Percentiles rank a stretch among this genome's conserved stretches.
phyloP scores from a whole-genome alignment of 805 yeast genomes.

The Starmerella gropengiesseri region DNA sequence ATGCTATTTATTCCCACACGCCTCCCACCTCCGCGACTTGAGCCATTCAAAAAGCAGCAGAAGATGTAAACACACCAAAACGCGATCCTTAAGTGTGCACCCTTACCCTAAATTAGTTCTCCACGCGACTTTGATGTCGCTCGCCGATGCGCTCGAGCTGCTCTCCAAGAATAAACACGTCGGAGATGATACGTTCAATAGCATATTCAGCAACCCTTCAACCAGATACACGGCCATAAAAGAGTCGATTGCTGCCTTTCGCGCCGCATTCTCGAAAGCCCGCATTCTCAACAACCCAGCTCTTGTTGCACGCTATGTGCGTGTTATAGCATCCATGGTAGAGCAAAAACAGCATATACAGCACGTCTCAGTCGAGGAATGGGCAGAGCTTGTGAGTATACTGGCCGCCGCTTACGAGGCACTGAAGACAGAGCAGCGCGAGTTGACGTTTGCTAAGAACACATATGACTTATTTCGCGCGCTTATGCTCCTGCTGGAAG shows the following conservation, averaged over 20 bases:
- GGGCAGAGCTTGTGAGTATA: conserved; percentile 3
- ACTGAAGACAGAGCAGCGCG: background rate
- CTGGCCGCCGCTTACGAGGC: conserved; percentile 3
- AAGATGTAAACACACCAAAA: too few relatives aligned
- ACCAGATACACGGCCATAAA: background rate
- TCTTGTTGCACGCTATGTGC: conserved; percentile 9
- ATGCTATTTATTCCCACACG: too few relatives aligned
- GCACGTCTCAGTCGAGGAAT: conserved; percentile 9
- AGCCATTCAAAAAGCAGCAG: background rate
- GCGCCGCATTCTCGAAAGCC: background rate
- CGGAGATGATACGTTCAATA: background rate
- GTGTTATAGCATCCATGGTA: background rate
- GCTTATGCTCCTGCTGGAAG: background rate
- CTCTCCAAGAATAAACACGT: background rate
- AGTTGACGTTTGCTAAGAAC: background rate
- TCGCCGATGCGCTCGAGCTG: conserved; percentile 8
- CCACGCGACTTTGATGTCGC: conserved; percentile 7
- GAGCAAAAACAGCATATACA: conserved; percentile 10
- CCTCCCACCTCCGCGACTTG: background rate
- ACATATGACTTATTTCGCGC: conserved; percentile 4
- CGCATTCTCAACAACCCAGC: conserved; percentile 4
- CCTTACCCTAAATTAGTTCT: background rate
- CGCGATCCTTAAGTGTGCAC: background rate
- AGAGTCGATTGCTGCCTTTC: conserved; percentile 4
- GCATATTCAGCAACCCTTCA: background rate